Evolutionary conservation across 2,329 filamentous ascomycete species (phyloP).

Genomic region (Colletotrichum truncatum): DNA sequence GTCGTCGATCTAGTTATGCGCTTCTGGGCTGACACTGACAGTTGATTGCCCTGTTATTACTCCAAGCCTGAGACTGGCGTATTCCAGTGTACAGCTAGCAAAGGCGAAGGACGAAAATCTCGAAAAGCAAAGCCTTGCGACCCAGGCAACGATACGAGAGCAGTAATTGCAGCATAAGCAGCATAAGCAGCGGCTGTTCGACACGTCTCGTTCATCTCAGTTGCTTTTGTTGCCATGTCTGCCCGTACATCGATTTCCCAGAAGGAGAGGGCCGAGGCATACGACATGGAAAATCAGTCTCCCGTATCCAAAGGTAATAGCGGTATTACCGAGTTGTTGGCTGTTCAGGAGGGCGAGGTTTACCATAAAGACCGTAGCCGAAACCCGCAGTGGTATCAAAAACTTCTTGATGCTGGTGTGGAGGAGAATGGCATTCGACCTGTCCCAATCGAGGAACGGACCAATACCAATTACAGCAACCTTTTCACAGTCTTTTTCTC

Average conservation of each 20-base stretch:
- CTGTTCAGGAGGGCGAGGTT: constrained; percentile 40
- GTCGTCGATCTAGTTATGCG: background rate
- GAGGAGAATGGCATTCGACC: constrained; percentile 66
- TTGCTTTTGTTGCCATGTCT: constrained; percentile 1
- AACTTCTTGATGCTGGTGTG: constrained; percentile 53
- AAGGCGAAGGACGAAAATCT: too few species aligned
- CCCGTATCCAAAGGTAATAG: constrained; percentile 18
- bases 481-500: constrained; percentile 71
- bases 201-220: background rate
- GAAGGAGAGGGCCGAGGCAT: constrained; percentile 6
- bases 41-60: background rate
- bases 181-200: background rate
- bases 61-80: background rate
- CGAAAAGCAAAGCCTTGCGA: too few species aligned
- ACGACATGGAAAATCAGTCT: constrained; percentile 25
- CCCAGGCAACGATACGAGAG: background rate
- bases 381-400: constrained; percentile 51
- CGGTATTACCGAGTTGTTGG: constrained; percentile 36
- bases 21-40: background rate
- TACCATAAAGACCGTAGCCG: constrained; percentile 39
- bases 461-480: constrained; percentile 60
- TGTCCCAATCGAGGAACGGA: constrained; percentile 63
- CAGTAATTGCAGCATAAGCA: background rate
- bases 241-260: constrained; percentile 6
- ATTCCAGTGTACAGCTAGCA: background rate